These are phyloP conservation scores for Cryphonectria japonica DNA, from an alignment of 2,329 filamentous ascomycete species.

Conservation along the genomic window DNA sequence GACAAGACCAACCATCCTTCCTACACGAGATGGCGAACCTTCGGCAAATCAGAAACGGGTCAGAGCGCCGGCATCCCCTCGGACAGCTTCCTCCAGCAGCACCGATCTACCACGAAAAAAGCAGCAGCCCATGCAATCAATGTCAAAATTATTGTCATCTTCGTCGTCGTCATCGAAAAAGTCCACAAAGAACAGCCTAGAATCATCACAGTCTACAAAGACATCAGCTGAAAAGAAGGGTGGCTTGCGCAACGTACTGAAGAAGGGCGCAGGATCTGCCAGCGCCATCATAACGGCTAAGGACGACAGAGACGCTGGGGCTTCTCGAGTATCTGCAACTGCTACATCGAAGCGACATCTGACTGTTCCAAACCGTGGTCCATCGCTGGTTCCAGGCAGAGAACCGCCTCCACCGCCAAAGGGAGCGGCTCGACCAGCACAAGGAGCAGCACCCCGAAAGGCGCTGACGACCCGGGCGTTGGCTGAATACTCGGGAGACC, in stretches of 20 bases:
- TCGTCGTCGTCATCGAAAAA: conserved; percentile 35
- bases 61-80: conserved; percentile 41
- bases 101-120: conserved; percentile 31
- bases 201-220: conserved; percentile 29
- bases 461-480: conserved; percentile 46
- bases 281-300: conserved; percentile 54
- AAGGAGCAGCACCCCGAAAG: conserved; percentile 40
- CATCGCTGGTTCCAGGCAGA: conserved; percentile 39
- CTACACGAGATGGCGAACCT: conserved; percentile 38
- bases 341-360: conserved; percentile 32
- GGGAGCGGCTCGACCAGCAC: conserved; percentile 42
- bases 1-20: conserved; percentile 31
- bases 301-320: conserved; percentile 35
- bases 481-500: conserved; percentile 35
- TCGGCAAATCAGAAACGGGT: conserved; percentile 53
- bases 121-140: conserved; percentile 32
- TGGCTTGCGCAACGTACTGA: conserved; percentile 56
- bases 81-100: conserved; percentile 30
- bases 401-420: conserved; percentile 42
- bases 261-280: conserved; percentile 51
- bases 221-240: conserved; percentile 47
- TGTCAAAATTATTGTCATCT: conserved; percentile 32
- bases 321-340: conserved; percentile 24
- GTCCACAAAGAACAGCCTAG: conserved; percentile 31
- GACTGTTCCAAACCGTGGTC: conserved; percentile 39